Base-by-base conservation (phyloP, 441 rosid genomes). In the Syzygium malaccense region DNA sequence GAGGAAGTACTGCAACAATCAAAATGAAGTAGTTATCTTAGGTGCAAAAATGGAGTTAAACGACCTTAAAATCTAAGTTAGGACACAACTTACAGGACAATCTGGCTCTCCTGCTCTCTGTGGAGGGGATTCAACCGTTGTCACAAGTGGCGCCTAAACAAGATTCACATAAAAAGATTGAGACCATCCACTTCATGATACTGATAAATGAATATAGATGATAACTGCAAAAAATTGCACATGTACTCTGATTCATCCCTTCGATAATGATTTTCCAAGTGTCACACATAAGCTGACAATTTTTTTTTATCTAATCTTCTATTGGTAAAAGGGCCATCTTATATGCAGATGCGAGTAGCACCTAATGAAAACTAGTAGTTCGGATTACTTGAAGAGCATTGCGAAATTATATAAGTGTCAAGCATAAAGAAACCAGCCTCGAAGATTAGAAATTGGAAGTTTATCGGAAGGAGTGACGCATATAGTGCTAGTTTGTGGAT, bases 21-120 rank as follows among this genome's bases (percentile, higher is more conserved):
- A 60, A 85, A 26, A 53, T 49, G 25, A 80, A 54, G 87, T 90
- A 85, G 89, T 85, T 30, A 87, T 68, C 86, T 28, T 41, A 51
- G 87, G 37, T 89, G 89, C 85, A 91, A 88, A 83, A 89, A 86
- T 75, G 48, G 32, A 86, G 68, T 51, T 19, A 83, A 88, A 20
- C 1, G 32, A 88, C 84, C 7, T 78, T 37, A 48, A 66, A 91
- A 89, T 85, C 91, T 26, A 75, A 55, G 51, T 83, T 71, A 33
- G 68, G 37, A 55, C 87, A 85, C 75, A 85, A 91, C 97, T 93
- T 93, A 96, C 99, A 19, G 99, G 99, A 93, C 99, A 98, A 93
- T 98, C 99, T 88, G 97, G 97, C 86, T 94, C 95, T 93, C 97
- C 98, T 53, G 95, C 93, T 91, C 98, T 95, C 92, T 95, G 96